Evolutionary conservation across 2,329 filamentous ascomycete species (phyloP).

Genomic region (Fusarium siculi): DNA sequence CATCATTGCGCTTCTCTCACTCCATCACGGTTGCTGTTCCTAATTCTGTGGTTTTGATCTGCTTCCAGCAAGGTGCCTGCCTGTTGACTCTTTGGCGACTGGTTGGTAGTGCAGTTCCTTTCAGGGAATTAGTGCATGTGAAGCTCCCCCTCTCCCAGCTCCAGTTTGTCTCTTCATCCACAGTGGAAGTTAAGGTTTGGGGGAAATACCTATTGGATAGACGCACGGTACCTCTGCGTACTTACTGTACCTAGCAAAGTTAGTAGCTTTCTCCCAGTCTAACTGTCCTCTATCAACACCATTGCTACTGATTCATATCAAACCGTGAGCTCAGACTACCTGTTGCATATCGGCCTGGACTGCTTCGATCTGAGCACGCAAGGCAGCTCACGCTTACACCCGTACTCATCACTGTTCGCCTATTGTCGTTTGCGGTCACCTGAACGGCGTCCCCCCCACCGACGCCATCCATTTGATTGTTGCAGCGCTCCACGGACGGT

Average conservation of each 20-base stretch:
- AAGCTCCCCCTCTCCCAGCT: slow-evolving; percentile 7
- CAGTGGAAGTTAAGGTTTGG: not conserved
- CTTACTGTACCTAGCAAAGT: not conserved
- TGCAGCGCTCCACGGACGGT: slow-evolving; percentile 10
- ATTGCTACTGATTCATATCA: not conserved
- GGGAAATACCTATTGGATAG: not conserved
- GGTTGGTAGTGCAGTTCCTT: not conserved
- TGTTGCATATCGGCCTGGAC: not conserved
- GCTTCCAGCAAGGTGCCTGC: not conserved
- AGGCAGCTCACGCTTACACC: not conserved
- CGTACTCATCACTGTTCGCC: not conserved
- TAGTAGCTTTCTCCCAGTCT: slow-evolving; percentile 23
- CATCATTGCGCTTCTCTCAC: not conserved
- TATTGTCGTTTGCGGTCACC: not conserved
- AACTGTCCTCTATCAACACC: slow-evolving; percentile 3
- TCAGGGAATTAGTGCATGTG: not conserved
- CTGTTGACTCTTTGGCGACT: not conserved
- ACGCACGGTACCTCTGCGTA: not conserved
- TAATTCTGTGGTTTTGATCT: not conserved
- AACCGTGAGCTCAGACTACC: not conserved
- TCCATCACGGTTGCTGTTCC: not conserved
- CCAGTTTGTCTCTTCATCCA: not conserved
- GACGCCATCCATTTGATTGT: slow-evolving; percentile 1
- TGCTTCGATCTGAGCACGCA: not conserved
- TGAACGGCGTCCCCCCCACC: not conserved